These are phyloP conservation scores for Ganoderma sinense DNA, from an alignment of 1,284 basidiomycete species.

Conservation along the genomic window DNA sequence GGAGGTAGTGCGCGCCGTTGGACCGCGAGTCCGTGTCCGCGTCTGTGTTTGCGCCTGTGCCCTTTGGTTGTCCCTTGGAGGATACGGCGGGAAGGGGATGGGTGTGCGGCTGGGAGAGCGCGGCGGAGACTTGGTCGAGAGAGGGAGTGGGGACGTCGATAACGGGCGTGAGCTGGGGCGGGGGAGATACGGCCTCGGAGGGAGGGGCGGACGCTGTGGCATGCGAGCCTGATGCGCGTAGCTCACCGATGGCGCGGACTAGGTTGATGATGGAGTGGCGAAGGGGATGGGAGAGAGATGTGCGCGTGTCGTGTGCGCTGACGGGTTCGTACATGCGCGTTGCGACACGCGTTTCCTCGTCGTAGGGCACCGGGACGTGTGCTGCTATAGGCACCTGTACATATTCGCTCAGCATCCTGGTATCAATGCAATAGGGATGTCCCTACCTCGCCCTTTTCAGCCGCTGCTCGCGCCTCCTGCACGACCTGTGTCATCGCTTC, in stretches of 20 bases:
- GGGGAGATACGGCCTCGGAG: not conserved
- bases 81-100: not conserved
- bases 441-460: slow-evolving; percentile 63
- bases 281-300: slow-evolving; percentile 74
- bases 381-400: slow-evolving; percentile 79
- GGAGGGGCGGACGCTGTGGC: slow-evolving; percentile 10
- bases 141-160: slow-evolving; percentile 7
- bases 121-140: slow-evolving; percentile 14
- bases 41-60: slow-evolving; percentile 1
- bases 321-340: slow-evolving; percentile 51
- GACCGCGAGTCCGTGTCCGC: slow-evolving; percentile 28
- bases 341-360: slow-evolving; percentile 39
- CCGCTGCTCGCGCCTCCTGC: slow-evolving; percentile 57
- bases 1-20: slow-evolving; percentile 84
- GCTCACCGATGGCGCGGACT: slow-evolving; percentile 72
- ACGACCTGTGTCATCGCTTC: slow-evolving; percentile 68
- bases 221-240: slow-evolving; percentile 46
- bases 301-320: slow-evolving; percentile 75
- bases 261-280: slow-evolving; percentile 85
- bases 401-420: not conserved
- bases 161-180: slow-evolving; percentile 15
- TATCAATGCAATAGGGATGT: not conserved
- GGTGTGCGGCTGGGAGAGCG: slow-evolving; percentile 12
- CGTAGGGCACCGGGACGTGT: slow-evolving; percentile 72
- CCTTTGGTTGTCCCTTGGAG: not conserved